Evolutionary conservation across 768 basidiomycete species (phyloP), one percentile per base, ranked within the genome.

Genomic region (Xerocomellus amylosporus): DNA sequence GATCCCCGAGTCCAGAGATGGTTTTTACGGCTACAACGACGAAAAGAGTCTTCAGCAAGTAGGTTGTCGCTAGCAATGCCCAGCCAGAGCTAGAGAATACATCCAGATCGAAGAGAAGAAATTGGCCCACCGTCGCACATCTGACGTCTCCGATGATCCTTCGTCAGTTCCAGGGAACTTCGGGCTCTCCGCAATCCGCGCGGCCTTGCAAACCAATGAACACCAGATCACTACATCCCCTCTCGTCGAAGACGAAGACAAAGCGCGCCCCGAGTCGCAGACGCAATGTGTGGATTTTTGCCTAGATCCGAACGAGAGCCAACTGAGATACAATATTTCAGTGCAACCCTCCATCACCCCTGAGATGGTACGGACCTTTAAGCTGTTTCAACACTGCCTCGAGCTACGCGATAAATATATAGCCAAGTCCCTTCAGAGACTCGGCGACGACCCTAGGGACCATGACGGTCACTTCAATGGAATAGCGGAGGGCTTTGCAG

Each of bases 381-480:
- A 85, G 56, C 79, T 87, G 2, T 83, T 98, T 66, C 84, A 88
- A 54, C 84, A 78, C 64, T 98, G 96, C 66, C 84, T 98, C 44
- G 84, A 90, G 50, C 77, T 98, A 19, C 88, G 97, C 26, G 96
- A 98, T 75, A 98, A 98, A 73, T 99, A 98, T 75, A 94, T 97
- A 75, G 60, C 76, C 7, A 82, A 82, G 55, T 98, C 95, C 2
- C 80, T 86, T 5, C 97, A 99, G 69, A 80, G 93, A 50, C 82
- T 98, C 4, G 97, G 96, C 3, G 97, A 98, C 72, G 90, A 98
- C 70, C 97, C 97, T 0, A 80, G 83, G 57, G 93, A 98, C 70
- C 83, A 95, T 69, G 97, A 98, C 60, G 89, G 85, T 0, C 61
- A 75, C 13, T 94, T 95, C 66, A 73, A 75, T 4, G 87, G 89